These are phyloP conservation scores for Epichloe amarillans DNA, from an alignment of 2,329 filamentous ascomycete genomes.

Conservation along the genomic window DNA sequence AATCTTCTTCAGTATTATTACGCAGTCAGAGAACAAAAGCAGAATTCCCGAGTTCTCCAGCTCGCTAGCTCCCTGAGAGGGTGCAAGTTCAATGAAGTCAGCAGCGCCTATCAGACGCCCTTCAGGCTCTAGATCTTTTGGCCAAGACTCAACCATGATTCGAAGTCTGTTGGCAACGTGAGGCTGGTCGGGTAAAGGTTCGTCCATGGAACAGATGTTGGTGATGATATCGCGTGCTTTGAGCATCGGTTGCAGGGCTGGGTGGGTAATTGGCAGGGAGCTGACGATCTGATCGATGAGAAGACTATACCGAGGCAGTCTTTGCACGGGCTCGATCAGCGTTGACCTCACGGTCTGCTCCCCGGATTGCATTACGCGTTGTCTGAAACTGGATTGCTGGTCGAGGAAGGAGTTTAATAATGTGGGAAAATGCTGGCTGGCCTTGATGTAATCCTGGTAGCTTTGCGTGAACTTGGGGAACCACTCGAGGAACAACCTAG, in stretches of 20 bases:
- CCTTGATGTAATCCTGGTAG: conserved; percentile 86
- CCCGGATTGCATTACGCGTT: conserved; percentile 66
- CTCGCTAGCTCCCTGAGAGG: conserved; percentile 39
- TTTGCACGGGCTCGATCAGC: conserved; percentile 90
- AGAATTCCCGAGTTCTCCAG: conserved; percentile 54
- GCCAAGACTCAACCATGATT: conserved; percentile 68
- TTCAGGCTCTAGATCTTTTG: conserved; percentile 52
- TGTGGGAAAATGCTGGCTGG: conserved; percentile 76
- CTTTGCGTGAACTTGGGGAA: conserved; percentile 84
- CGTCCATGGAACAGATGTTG: conserved; percentile 91
- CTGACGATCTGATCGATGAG: conserved; percentile 92
- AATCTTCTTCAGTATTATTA: conserved; percentile 65
- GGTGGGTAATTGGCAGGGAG: conserved; percentile 73
- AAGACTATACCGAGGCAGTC: conserved; percentile 84
- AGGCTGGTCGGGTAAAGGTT: conserved; percentile 52
- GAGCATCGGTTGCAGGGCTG: conserved; percentile 68
- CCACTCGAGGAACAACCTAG: conserved; percentile 75
- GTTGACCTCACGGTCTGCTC: conserved; percentile 85
- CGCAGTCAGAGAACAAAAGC: conserved; percentile 69
- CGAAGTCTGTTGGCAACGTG: conserved; percentile 62
- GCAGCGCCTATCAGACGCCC: conserved; percentile 71
- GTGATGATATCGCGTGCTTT: conserved; percentile 88
- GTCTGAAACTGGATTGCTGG: conserved; percentile 69
- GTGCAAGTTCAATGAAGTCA: conserved; percentile 63
- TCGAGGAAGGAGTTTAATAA: conserved; percentile 69